These are phyloP conservation scores for Melampsora americana DNA, from an alignment of 1,284 basidiomycete genomes.

Conservation along the genomic window DNA sequence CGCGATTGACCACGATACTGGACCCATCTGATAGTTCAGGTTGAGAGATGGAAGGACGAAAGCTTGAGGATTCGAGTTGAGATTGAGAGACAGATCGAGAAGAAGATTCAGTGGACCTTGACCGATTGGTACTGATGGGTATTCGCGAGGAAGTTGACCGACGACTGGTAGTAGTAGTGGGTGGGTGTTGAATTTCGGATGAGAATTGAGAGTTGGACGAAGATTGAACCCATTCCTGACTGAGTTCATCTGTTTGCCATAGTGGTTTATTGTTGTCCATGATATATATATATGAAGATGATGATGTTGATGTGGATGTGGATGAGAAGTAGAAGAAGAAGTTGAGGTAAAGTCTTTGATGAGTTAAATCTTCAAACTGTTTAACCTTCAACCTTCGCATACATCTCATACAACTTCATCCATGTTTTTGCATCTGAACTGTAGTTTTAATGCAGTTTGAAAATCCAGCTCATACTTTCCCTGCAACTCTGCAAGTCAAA, in stretches of 20 bases:
- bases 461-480: too few relatives aligned
- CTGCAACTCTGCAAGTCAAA: too few relatives aligned
- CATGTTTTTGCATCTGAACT: too few relatives aligned
- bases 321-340: neutral
- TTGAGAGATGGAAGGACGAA: neutral
- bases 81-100: conserved; percentile 4
- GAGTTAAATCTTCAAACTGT: too few relatives aligned
- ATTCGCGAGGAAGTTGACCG: neutral
- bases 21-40: neutral
- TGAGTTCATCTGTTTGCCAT: conserved; percentile 44
- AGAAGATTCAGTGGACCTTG: neutral
- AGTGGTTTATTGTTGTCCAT: conserved; percentile 21
- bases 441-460: too few relatives aligned
- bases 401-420: too few relatives aligned
- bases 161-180: conserved; percentile 2
- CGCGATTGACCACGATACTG: conserved; percentile 26
- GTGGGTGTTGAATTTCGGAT: conserved; percentile 3
- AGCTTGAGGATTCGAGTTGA: neutral
- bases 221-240: conserved; percentile 42
- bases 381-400: too few relatives aligned
- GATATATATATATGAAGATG: neutral
- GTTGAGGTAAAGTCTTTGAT: too few relatives aligned
- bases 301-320: neutral
- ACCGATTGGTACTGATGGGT: conserved; percentile 7
- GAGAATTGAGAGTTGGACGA: neutral